Evolutionary conservation across 768 basidiomycete species (phyloP).

Genomic region (Scleroderma citrinum): DNA sequence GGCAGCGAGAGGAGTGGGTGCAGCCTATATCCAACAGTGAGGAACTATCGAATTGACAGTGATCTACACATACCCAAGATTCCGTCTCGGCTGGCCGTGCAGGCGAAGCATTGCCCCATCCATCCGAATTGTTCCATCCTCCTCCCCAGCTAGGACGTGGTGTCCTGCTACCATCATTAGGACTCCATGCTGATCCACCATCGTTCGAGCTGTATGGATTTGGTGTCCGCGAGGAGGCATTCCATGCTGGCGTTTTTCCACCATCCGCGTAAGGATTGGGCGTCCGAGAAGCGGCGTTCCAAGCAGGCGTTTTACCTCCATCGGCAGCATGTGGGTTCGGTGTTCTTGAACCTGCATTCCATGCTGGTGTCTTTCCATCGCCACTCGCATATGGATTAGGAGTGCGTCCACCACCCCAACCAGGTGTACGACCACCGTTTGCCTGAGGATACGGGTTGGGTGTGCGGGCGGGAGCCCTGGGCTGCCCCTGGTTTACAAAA

Average conservation of each 20-base stretch:
- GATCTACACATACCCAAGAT: slow-evolving; percentile 33
- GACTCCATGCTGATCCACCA: slow-evolving; percentile 46
- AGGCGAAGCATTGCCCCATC: slow-evolving; percentile 28
- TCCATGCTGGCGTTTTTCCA: slow-evolving; percentile 46
- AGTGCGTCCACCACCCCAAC: slow-evolving; percentile 44
- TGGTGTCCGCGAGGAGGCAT: slow-evolving; percentile 45
- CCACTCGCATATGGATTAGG: slow-evolving; percentile 61
- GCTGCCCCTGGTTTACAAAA: slow-evolving; percentile 10
- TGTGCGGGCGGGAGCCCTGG: slow-evolving; percentile 36
- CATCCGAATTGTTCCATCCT: slow-evolving; percentile 19
- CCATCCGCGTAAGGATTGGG: slow-evolving; percentile 61
- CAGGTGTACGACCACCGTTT: slow-evolving; percentile 32
- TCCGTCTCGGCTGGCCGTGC: slow-evolving; percentile 24
- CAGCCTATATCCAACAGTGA: slow-evolving; percentile 17
- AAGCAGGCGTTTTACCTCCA: slow-evolving; percentile 64
- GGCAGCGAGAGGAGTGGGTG: slow-evolving; percentile 36
- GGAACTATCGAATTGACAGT: slow-evolving; percentile 12
- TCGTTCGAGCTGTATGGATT: slow-evolving; percentile 40
- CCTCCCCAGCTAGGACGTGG: slow-evolving; percentile 43
- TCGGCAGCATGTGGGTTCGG: slow-evolving; percentile 61
- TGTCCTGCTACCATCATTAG: slow-evolving; percentile 40
- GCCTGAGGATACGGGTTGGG: slow-evolving; percentile 43
- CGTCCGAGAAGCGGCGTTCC: slow-evolving; percentile 55
- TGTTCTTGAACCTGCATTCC: slow-evolving; percentile 59
- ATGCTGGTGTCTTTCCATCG: slow-evolving; percentile 55